Base-by-base conservation (phyloP, 2,329 filamentous ascomycete genomes). In the Botryotinia convoluta region DNA sequence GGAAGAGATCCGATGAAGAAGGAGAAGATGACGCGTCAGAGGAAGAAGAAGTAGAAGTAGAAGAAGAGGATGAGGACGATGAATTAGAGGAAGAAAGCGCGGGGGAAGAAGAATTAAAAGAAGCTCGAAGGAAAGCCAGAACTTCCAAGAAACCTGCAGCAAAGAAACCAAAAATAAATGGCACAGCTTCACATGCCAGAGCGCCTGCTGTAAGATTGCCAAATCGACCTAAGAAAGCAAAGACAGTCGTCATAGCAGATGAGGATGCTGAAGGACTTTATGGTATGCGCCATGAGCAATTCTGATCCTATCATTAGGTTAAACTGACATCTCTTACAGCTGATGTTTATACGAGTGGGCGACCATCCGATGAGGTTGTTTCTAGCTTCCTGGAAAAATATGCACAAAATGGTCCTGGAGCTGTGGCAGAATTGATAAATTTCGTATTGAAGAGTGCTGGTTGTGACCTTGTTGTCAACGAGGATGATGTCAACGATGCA, bases 401-500 rank as follows among this genome's bases (percentile, higher is more conserved):
- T 78, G 84, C 85, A 75, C 82, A 82, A 9, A 85, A 91, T 77
- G 84, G 86, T 74, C 84, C 86, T 26, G 83, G 82, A 42, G 88
- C 89, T 18, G 83, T 91, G 75, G 86, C 87, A 26, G 89, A 91
- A 67, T 83, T 92, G 72, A 86, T 92, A 77, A 92, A 92, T 82
- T 91, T 90, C 76, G 87, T 92, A 51, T 82, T 92, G 54, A 87
- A 89, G 79, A 88, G 93, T 75, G 90, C 95, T 29, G 96, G 96
- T 44, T 97, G 95, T 81, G 89, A 93, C 72, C 86, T 93, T 71
- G 88, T 92, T 77, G 89, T 99, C 72, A 92, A 91, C 16, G 88
- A 89, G 57, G 91, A 96, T 80, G 94, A 98, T 81, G 93, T 98
- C 76, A 90, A 91, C 77, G 95, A 99, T 81, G 90, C 94, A 12